Evolutionary conservation across 495 filamentous ascomycete species (phyloP).

Genomic region (Lophiotrema nucula): DNA sequence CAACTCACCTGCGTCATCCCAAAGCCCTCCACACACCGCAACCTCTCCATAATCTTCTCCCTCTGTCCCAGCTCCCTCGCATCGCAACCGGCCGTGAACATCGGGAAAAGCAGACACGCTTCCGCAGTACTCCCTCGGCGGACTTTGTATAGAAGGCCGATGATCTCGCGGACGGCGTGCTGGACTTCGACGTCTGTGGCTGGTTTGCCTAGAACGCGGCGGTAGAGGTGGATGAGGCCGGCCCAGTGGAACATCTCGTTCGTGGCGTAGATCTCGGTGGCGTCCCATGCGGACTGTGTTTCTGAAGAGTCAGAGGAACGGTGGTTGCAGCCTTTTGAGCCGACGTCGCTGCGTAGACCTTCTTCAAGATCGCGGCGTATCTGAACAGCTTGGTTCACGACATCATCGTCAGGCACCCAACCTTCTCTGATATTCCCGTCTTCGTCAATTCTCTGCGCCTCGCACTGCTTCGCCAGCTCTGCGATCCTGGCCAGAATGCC

Average conservation of each 20-base stretch:
- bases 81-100: conserved; percentile 85
- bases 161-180: conserved; percentile 61
- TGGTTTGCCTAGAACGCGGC: conserved; percentile 64
- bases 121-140: conserved; percentile 67
- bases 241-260: conserved; percentile 81
- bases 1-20: conserved; percentile 70
- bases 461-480: conserved; percentile 67
- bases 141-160: conserved; percentile 61
- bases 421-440: conserved; percentile 49
- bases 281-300: conserved; percentile 48
- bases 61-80: conserved; percentile 55
- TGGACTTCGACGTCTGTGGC: conserved; percentile 59
- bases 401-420: conserved; percentile 60
- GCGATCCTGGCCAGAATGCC: conserved; percentile 72
- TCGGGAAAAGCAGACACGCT: conserved; percentile 73
- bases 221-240: conserved; percentile 72
- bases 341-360: conserved; percentile 37
- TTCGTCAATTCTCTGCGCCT: conserved; percentile 63
- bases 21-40: conserved; percentile 68
- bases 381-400: conserved; percentile 53
- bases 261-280: conserved; percentile 69
- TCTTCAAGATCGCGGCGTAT: conserved; percentile 56
- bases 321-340: conserved; percentile 46
- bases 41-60: conserved; percentile 61
- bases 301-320: conserved; percentile 38